Conservation (phyloP, 768 basidiomycete genomes). For the Mycena metata region DNA sequence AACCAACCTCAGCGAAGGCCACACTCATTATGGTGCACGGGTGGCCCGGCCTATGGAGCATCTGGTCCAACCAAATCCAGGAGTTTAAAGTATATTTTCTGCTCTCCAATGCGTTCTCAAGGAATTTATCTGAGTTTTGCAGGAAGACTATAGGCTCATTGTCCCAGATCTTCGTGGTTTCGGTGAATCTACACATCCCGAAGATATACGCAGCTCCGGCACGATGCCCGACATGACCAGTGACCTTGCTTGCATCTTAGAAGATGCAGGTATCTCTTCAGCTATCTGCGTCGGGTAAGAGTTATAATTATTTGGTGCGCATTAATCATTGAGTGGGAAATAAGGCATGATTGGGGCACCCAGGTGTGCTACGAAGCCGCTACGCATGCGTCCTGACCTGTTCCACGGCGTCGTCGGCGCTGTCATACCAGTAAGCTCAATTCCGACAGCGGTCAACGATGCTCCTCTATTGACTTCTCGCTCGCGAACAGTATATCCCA, state of each 20-base stretch:
- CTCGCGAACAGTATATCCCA: constrained; percentile 69
- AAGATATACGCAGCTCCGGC: constrained; percentile 70
- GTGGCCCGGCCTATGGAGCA: constrained; percentile 84
- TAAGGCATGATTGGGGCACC: constrained; percentile 79
- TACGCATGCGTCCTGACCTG: constrained; percentile 74
- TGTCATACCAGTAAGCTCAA: constrained; percentile 69
- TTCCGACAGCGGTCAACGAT: not conserved
- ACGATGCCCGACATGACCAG: constrained; percentile 71
- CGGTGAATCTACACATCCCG: constrained; percentile 75
- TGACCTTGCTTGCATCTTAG: constrained; percentile 75
- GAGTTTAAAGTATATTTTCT: constrained; percentile 65
- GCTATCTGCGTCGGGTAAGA: constrained; percentile 76
- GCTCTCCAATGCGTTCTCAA: not conserved
- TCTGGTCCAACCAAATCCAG: constrained; percentile 79
- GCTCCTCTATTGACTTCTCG: constrained; percentile 20
- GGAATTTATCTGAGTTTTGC: constrained; percentile 6
- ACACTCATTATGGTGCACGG: constrained; percentile 81
- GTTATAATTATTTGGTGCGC: not conserved
- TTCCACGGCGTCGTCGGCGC: constrained; percentile 70
- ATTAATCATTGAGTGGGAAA: constrained; percentile 40
- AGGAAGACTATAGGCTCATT: constrained; percentile 74
- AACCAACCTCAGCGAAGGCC: constrained; percentile 58
- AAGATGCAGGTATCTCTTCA: constrained; percentile 60
- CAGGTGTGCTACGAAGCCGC: constrained; percentile 78
- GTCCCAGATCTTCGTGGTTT: constrained; percentile 79